Percentiles rank a stretch among this genome's conserved stretches.
Evolutionary conservation across 106 monocot genomes (phyloP).

Genomic region (Posidonia australis): DNA sequence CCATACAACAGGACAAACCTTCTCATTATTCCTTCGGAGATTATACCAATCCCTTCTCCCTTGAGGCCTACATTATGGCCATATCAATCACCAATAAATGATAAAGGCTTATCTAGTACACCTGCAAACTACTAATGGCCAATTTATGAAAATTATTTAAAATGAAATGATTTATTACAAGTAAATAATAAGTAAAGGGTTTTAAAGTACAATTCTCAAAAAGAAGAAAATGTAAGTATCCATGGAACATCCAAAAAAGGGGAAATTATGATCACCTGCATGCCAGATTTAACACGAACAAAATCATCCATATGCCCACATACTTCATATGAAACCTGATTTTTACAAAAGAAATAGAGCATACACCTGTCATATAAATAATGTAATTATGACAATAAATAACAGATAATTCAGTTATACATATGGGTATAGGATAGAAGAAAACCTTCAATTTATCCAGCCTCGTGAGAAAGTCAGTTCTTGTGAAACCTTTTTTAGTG

Average conservation of each 20-base stretch:
- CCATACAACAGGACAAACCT: too few species aligned
- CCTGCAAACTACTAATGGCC: too few species aligned
- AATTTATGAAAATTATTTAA: too few species aligned
- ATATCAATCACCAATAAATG: too few species aligned
- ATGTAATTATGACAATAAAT: too few species aligned
- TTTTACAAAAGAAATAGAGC: neutral
- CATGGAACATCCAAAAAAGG: neutral
- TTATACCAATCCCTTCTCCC: too few species aligned
- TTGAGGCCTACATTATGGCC: too few species aligned
- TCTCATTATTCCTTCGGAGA: too few species aligned
- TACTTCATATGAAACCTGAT: constrained; percentile 64
- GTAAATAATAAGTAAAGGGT: too few species aligned
- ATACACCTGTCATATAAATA: neutral
- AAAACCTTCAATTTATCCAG: constrained; percentile 61
- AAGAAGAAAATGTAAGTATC: neutral
- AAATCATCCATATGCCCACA: constrained; percentile 63
- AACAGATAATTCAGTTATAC: neutral
- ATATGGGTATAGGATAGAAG: neutral
- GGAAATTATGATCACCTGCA: constrained; percentile 52
- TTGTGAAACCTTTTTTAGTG: constrained; percentile 54
- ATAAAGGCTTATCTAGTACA: too few species aligned
- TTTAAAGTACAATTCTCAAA: too few species aligned
- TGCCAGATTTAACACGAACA: constrained; percentile 59
- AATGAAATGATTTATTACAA: too few species aligned
- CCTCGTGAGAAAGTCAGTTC: constrained; percentile 39